phyloP scores from a whole-genome alignment of 768 basidiomycete species.

The Mrakia blollopis region DNA sequence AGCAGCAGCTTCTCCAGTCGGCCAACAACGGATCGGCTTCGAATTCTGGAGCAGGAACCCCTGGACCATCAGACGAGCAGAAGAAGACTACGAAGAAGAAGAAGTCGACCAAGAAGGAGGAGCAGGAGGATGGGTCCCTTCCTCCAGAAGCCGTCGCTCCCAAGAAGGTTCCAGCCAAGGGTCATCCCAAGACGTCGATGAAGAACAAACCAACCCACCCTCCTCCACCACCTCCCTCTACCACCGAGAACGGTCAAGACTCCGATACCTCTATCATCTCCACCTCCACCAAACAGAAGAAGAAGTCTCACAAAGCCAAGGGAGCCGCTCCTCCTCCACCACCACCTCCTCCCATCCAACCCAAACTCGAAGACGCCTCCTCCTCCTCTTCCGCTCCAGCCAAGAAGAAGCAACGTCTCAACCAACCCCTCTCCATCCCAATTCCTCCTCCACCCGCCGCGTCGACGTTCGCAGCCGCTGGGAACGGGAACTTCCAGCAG shows the following conservation, averaged over 20 bases:
- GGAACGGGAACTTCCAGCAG: not conserved
- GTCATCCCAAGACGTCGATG: conserved; percentile 13
- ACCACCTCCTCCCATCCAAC: not conserved
- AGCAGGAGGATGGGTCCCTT: not conserved
- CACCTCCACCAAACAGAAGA: not conserved
- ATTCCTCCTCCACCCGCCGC: not conserved
- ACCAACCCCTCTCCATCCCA: not conserved
- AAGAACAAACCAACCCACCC: not conserved
- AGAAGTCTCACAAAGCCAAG: not conserved
- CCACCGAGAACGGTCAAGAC: not conserved
- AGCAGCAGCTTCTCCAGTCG: not conserved
- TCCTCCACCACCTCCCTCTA: not conserved
- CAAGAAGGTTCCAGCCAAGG: not conserved
- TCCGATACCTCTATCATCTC: not conserved
- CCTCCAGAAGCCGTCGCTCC: not conserved
- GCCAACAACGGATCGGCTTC: not conserved
- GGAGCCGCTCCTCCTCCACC: not conserved
- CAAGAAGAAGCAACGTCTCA: conserved; percentile 4
- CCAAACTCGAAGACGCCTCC: not conserved
- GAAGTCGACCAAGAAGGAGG: conserved; percentile 6
- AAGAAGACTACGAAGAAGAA: conserved; percentile 24
- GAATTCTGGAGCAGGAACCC: not conserved
- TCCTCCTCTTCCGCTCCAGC: not conserved
- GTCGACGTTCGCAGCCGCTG: not conserved
- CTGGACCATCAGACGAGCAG: conserved; percentile 19